These are phyloP conservation scores for Cladorrhinum sp. DNA, from an alignment of 2,329 filamentous ascomycete species.

Conservation along the genomic window DNA sequence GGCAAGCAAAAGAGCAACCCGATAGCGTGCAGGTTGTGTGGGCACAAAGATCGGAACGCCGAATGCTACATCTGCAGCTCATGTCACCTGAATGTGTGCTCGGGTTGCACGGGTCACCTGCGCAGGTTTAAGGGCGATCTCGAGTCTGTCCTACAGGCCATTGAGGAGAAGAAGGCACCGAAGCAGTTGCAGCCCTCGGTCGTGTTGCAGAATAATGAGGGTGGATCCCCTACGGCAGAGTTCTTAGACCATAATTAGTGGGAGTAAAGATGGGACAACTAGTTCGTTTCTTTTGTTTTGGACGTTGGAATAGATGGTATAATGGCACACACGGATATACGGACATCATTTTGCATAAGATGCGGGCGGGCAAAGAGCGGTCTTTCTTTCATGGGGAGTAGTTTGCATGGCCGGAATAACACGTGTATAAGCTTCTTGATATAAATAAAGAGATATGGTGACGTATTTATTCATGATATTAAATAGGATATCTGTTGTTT, in stretches of 20 bases:
- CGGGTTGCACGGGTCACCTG: slow-evolving; percentile 43
- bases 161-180: slow-evolving; percentile 21
- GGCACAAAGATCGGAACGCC: slow-evolving; percentile 23
- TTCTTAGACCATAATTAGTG: background rate
- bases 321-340: background rate
- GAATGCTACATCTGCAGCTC: slow-evolving; percentile 42
- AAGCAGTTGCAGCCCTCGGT: background rate
- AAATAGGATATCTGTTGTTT: background rate
- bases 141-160: slow-evolving; percentile 37
- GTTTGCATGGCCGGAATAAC: background rate
- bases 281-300: background rate
- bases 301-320: background rate
- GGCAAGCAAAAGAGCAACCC: slow-evolving; percentile 49
- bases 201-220: background rate
- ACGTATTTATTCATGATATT: background rate
- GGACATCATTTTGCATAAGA: background rate
- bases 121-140: slow-evolving; percentile 43
- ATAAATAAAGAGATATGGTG: no score
- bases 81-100: slow-evolving; percentile 26
- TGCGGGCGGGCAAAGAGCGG: background rate
- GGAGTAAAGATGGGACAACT: background rate
- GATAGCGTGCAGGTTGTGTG: slow-evolving; percentile 53
- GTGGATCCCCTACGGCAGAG: background rate
- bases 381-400: background rate
- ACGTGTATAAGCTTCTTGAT: background rate